Percentiles rank a stretch among this genome's conserved stretches.
Conservation (phyloP, 768 basidiomycete species). For the Leccinum boreale region DNA sequence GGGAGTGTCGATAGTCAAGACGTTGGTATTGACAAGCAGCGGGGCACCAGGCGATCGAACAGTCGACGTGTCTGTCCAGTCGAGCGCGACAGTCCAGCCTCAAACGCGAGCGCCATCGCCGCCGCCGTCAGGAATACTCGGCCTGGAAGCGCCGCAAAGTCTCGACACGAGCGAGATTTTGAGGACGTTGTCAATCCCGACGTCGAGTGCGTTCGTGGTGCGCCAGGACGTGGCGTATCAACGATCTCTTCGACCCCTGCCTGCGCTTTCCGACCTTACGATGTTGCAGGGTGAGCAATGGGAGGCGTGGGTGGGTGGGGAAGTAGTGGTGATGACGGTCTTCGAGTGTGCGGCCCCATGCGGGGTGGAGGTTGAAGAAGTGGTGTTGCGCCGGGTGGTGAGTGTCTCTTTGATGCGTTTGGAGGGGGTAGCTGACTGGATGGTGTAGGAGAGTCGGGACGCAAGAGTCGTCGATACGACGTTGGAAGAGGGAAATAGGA, state of each 20-base stretch:
- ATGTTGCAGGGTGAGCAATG: constrained; percentile 49
- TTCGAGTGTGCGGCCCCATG: constrained; percentile 57
- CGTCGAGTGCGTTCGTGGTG: constrained; percentile 57
- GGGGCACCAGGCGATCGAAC: constrained; percentile 69
- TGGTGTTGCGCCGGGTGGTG: constrained; percentile 50
- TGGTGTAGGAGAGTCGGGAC: constrained; percentile 38
- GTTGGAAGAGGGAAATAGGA: constrained; percentile 41
- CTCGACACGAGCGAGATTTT: constrained; percentile 14
- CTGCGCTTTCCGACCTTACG: constrained; percentile 49
- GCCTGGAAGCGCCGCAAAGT: constrained; percentile 14
- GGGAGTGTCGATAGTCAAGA: constrained; percentile 56
- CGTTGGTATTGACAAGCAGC: constrained; percentile 56
- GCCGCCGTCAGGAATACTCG: constrained; percentile 1
- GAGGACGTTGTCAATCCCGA: constrained; percentile 51
- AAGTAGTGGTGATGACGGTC: constrained; percentile 52
- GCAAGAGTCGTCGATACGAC: constrained; percentile 54
- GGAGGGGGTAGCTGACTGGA: not conserved
- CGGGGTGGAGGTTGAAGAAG: constrained; percentile 48
- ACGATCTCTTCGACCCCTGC: constrained; percentile 38
- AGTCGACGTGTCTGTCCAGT: constrained; percentile 79
- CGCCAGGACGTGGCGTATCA: constrained; percentile 54
- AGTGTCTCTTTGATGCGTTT: constrained; percentile 5
- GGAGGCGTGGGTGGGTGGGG: constrained; percentile 50
- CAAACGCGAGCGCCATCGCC: not conserved
- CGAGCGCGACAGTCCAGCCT: constrained; percentile 33